Percentiles rank a stretch among this genome's conserved stretches.
phyloP scores from a whole-genome alignment of 306 rosid species.

The Astragalus membranaceus region DNA sequence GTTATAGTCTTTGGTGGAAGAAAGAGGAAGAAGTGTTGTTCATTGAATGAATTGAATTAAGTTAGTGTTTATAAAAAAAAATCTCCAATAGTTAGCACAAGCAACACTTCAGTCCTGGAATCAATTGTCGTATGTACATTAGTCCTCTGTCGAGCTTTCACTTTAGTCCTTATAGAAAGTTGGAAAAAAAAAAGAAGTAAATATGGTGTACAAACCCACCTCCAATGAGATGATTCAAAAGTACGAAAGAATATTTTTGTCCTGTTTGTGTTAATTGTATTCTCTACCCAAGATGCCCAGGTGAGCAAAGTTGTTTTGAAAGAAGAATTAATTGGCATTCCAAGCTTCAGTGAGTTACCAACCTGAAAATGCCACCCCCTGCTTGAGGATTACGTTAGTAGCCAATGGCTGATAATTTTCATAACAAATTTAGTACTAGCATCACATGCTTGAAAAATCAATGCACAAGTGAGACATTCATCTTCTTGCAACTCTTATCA shows the following conservation, averaged over 20 bases:
- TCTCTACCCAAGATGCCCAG: too few species aligned
- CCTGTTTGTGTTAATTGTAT: too few species aligned
- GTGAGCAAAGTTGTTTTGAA: too few species aligned
- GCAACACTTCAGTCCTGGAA: background rate
- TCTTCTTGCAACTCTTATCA: background rate
- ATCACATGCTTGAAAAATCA: background rate
- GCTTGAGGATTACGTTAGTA: slow-evolving; percentile 46
- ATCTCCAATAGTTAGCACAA: too few species aligned
- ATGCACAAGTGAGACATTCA: background rate
- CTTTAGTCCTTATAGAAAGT: background rate
- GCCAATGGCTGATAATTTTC: background rate
- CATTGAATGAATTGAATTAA: too few species aligned
- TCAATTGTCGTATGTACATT: background rate
- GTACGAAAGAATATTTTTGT: slow-evolving; percentile 93
- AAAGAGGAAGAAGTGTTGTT: too few species aligned
- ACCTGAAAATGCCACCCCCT: slow-evolving; percentile 98
- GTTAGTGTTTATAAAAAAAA: too few species aligned
- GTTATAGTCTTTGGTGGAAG: too few species aligned
- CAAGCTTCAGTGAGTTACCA: too few species aligned
- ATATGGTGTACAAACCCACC: slow-evolving; percentile 29
- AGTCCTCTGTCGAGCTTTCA: background rate
- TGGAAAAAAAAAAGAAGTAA: background rate
- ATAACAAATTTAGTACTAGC: background rate
- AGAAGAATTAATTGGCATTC: too few species aligned
- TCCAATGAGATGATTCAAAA: slow-evolving; percentile 85